These are phyloP conservation scores for Zymoseptoria pseudotritici DNA, from an alignment of 2,329 filamentous ascomycete species.

Conservation along the genomic window DNA sequence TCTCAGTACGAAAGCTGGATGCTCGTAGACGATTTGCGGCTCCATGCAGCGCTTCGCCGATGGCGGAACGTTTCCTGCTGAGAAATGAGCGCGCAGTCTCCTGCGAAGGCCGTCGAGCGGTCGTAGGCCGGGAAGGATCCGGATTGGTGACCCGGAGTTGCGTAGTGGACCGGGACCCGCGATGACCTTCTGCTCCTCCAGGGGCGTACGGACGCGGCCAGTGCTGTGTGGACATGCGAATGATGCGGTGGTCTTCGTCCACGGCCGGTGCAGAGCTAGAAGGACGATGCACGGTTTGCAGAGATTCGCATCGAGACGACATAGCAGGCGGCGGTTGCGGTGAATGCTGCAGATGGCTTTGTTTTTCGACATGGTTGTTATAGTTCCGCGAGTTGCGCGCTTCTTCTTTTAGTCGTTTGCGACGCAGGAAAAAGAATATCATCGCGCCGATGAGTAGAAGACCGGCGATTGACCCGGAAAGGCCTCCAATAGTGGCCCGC, in stretches of 20 bases:
- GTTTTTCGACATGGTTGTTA: conserved; percentile 1
- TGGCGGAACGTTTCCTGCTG: conserved; percentile 17
- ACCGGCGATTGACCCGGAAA: conserved; percentile 26
- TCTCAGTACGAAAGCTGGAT: conserved; percentile 9
- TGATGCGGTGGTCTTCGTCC: conserved; percentile 28
- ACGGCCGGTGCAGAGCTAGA: conserved; percentile 6
- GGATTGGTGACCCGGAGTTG: conserved; percentile 29
- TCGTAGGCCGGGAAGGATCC: conserved; percentile 20
- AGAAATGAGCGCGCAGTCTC: conserved; percentile 16
- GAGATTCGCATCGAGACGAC: not conserved
- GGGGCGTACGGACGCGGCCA: conserved; percentile 29
- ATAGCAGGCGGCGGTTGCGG: not conserved
- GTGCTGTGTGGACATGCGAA: conserved; percentile 27
- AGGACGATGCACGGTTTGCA: not conserved
- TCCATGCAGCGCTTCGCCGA: conserved; percentile 9
- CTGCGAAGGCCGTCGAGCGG: conserved; percentile 14
- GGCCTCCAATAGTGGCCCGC: conserved; percentile 25
- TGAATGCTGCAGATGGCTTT: not conserved
- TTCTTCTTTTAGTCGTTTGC: conserved; percentile 13
- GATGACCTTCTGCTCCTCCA: conserved; percentile 26
- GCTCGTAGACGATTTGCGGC: conserved; percentile 11
- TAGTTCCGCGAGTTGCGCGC: not conserved
- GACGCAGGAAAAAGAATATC: conserved; percentile 21
- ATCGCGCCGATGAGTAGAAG: conserved; percentile 24
- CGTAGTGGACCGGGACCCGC: conserved; percentile 23